These are phyloP conservation scores for Harrya chromipes DNA, from an alignment of 768 basidiomycete genomes.

Conservation along the genomic window DNA sequence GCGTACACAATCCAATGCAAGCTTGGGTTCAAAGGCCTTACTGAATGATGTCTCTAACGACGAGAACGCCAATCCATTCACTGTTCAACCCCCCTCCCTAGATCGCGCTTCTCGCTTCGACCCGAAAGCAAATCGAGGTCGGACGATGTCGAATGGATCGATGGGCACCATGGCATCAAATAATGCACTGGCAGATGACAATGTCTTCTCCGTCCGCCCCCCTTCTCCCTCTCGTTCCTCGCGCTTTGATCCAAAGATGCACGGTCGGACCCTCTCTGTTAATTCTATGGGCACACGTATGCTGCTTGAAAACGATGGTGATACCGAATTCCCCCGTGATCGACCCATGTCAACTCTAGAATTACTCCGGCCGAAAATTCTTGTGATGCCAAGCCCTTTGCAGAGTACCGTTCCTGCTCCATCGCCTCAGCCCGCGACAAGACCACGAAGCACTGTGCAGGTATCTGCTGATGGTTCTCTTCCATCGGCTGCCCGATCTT, in stretches of 20 bases:
- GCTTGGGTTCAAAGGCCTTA: conserved; percentile 47
- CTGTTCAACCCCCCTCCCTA: conserved; percentile 36
- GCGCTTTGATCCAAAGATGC: conserved; percentile 80
- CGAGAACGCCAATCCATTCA: conserved; percentile 33
- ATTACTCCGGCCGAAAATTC: conserved; percentile 83
- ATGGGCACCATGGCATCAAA: conserved; percentile 38
- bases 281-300: conserved; percentile 65
- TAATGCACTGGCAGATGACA: conserved; percentile 42
- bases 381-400: conserved; percentile 91
- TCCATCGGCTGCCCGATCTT: conserved; percentile 67
- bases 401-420: conserved; percentile 44
- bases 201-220: conserved; percentile 67
- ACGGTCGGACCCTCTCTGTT: conserved; percentile 59
- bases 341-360: conserved; percentile 73
- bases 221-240: conserved; percentile 61
- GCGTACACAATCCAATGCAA: conserved; percentile 50
- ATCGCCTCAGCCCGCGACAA: conserved; percentile 32
- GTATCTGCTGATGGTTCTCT: conserved; percentile 68
- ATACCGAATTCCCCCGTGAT: conserved; percentile 37
- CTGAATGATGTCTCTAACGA: conserved; percentile 38
- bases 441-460: conserved; percentile 57
- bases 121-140: conserved; percentile 37
- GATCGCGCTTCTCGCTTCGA: conserved; percentile 43
- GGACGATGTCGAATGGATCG: conserved; percentile 46
- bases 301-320: conserved; percentile 53